Percentiles rank a stretch among this genome's conserved stretches.
Evolutionary conservation across 371 early-diverging fungal species (phyloP).

Genomic region (Syncephalis plumigaleata): DNA sequence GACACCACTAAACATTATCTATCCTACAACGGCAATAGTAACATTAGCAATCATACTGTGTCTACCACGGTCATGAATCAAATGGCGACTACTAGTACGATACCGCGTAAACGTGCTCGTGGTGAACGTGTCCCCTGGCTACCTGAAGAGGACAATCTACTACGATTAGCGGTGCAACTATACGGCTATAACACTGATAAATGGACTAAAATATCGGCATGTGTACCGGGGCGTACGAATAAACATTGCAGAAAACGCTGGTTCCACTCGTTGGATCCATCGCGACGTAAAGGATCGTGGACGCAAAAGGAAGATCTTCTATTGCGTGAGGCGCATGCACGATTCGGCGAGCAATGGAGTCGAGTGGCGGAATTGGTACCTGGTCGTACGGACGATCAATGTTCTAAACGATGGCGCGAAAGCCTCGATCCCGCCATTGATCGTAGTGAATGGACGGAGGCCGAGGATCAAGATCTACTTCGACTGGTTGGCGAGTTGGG

Average conservation of each 20-base stretch:
- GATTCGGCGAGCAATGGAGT: constrained; percentile 57
- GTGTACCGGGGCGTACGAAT: constrained; percentile 65
- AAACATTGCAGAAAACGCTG: constrained; percentile 67
- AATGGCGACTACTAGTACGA: background rate
- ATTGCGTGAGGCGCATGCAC: constrained; percentile 43
- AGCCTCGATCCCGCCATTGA: constrained; percentile 59
- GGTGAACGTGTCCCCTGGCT: constrained; percentile 28
- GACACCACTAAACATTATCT: too few species aligned
- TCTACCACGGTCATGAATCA: too few species aligned
- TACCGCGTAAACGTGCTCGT: background rate
- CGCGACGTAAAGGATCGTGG: constrained; percentile 61
- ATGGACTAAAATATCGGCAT: constrained; percentile 64
- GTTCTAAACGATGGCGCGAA: constrained; percentile 69
- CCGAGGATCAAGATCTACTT: constrained; percentile 48
- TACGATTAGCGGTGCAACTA: constrained; percentile 45
- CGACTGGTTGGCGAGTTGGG: constrained; percentile 48
- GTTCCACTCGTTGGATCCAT: constrained; percentile 67
- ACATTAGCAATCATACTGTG: too few species aligned
- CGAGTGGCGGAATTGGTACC: constrained; percentile 56
- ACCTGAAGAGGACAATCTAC: constrained; percentile 47
- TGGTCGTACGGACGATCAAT: constrained; percentile 71
- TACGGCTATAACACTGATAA: constrained; percentile 68
- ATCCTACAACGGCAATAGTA: too few species aligned
- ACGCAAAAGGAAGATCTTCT: constrained; percentile 55
- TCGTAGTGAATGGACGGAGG: constrained; percentile 53